Evolutionary conservation across 2,329 filamentous ascomycete species (phyloP).

Genomic region (Clarireedia monteithiana): DNA sequence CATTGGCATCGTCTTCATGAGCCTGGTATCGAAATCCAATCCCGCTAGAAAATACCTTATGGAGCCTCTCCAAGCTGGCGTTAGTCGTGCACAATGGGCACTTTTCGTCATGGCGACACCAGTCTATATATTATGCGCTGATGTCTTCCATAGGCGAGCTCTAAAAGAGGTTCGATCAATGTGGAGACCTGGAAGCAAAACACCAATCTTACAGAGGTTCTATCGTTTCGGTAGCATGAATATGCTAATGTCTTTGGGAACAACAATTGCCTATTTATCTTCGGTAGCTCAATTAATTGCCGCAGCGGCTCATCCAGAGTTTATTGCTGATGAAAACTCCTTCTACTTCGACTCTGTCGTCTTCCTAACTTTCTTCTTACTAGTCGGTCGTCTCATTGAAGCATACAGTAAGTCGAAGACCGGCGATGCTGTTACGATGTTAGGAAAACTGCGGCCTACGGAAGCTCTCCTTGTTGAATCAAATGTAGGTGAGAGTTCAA

Average conservation of each 20-base stretch:
- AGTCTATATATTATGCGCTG: constrained; percentile 78
- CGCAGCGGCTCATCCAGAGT: constrained; percentile 39
- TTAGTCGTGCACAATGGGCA: constrained; percentile 70
- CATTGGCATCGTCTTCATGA: constrained; percentile 89
- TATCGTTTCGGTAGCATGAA: constrained; percentile 98
- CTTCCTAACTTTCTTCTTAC: constrained; percentile 81
- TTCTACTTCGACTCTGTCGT: constrained; percentile 92
- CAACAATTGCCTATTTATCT: constrained; percentile 78
- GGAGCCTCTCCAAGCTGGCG: constrained; percentile 62
- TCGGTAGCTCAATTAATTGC: constrained; percentile 72
- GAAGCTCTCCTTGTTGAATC: constrained; percentile 63
- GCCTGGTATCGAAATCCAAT: constrained; percentile 56
- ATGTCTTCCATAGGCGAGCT: constrained; percentile 74
- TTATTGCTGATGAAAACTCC: constrained; percentile 37
- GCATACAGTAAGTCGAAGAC: constrained; percentile 88
- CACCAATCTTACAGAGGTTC: constrained; percentile 66
- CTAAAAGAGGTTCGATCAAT: constrained; percentile 70
- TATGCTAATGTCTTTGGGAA: constrained; percentile 82
- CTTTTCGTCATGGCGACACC: constrained; percentile 77
- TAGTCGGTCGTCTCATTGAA: constrained; percentile 68
- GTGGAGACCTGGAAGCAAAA: constrained; percentile 69
- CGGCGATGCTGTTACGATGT: constrained; percentile 73
- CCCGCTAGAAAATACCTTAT: constrained; percentile 57
- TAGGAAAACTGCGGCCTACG: constrained; percentile 70
- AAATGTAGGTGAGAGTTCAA: constrained; percentile 12